Evolutionary conservation across 1,284 basidiomycete genomes (phyloP), one percentile per base, ranked within the genome.

Genomic region (Coniophora puteana): DNA sequence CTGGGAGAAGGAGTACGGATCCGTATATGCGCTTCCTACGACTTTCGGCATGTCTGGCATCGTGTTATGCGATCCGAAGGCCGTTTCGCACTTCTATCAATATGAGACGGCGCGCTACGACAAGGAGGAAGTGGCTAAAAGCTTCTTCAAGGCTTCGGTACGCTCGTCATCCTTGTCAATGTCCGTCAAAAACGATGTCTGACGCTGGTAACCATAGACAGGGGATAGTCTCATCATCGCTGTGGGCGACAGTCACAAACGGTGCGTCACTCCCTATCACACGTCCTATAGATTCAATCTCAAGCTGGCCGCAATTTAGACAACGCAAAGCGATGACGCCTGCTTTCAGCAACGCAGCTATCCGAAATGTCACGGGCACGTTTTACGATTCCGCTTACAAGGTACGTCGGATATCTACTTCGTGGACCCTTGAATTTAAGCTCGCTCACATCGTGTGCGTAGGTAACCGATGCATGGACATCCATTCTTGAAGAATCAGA

Each of bases 381-480:
- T 74, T 72, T 51, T 71, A 64, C 35, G 69, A 72, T 29, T 49
- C 53, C 5, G 45, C 40, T 4, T 51, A 53, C 42, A 78, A 78
- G 67, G 76, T 75, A 20, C 20, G n/a, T n/a, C n/a, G n/a, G 21
- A n/a, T 29, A 4, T 26, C n/a, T 27, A 13, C 13, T 29, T n/a
- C n/a, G n/a, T 17, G 31, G 21, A 5, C 14, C 17, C 8, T 35
- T 20, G 16, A 5, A 8, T 23, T 35, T 7, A 23, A 8, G 5
- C 7, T 20, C 13, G 22, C 18, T 32, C 13, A 8, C 6, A 6
- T 20, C 14, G 29, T 23, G 41, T 24, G 13, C 33, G 8, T 35
- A 78, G 75, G 52, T 74, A 43, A 76, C 72, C 57, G 51, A 54
- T 0, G 51, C 54, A 10, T 79, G 76, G 76, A 75, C 78, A 34